Evolutionary conservation across 2,329 filamentous ascomycete species (phyloP).

Genomic region (Xylariaceae sp.): DNA sequence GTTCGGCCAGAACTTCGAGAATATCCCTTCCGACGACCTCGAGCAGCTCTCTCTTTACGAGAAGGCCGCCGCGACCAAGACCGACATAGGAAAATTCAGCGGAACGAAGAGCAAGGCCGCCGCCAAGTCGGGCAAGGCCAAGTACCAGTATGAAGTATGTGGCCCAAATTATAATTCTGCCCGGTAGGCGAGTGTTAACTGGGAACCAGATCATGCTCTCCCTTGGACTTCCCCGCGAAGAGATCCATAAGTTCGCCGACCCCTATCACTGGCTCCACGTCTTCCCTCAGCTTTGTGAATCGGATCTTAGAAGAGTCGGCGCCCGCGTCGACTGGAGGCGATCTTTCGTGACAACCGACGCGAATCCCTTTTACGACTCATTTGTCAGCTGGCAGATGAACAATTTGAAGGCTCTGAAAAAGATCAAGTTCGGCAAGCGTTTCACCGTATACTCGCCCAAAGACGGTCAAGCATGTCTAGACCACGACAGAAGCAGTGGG

Average conservation of each 20-base stretch:
- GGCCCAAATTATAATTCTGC: not conserved
- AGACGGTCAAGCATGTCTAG: constrained; percentile 81
- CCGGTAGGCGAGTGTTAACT: not conserved
- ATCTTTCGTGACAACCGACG: constrained; percentile 89
- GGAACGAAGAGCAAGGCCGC: constrained; percentile 90
- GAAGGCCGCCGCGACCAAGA: constrained; percentile 62
- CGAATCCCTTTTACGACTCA: constrained; percentile 76
- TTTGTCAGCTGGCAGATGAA: constrained; percentile 98
- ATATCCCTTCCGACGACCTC: constrained; percentile 43
- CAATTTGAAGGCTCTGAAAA: constrained; percentile 78
- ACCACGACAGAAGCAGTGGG: constrained; percentile 76
- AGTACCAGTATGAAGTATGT: constrained; percentile 84
- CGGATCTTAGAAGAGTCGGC: constrained; percentile 78
- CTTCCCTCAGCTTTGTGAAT: constrained; percentile 77
- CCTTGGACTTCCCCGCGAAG: constrained; percentile 76
- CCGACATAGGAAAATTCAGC: constrained; percentile 85
- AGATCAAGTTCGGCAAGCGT: constrained; percentile 88
- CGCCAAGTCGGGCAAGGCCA: constrained; percentile 84
- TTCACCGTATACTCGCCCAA: constrained; percentile 93
- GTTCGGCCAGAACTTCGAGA: constrained; percentile 32
- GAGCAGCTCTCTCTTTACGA: constrained; percentile 43
- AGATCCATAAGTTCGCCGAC: constrained; percentile 91
- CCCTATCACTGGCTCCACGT: constrained; percentile 86
- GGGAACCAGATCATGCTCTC: constrained; percentile 69
- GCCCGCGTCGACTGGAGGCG: constrained; percentile 89